phyloP scores from a whole-genome alignment of 176 grass and related monocot genomes.

The Juncus effusus region DNA sequence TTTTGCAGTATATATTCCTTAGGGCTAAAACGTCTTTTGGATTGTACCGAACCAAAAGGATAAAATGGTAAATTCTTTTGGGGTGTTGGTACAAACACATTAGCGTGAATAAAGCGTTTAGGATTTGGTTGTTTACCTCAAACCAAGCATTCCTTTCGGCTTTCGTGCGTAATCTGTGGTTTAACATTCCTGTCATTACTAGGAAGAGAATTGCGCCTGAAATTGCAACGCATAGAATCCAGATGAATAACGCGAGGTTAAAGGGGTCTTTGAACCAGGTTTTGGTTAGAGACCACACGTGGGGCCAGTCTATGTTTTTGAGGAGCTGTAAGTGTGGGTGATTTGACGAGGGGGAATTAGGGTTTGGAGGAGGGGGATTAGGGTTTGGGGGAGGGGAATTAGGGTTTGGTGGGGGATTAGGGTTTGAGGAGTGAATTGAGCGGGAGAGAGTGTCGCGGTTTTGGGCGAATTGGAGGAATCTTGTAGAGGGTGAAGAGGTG shows the following conservation, averaged over 20 bases:
- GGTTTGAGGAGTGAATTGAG: slow-evolving; percentile 54
- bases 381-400: slow-evolving; percentile 36
- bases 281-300: slow-evolving; percentile 45
- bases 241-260: slow-evolving; percentile 70
- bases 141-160: slow-evolving; percentile 59
- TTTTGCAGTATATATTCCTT: slow-evolving; percentile 78
- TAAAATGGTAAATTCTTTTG: slow-evolving; percentile 47
- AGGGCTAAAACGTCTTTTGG: slow-evolving; percentile 38
- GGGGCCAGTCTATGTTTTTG: slow-evolving; percentile 51
- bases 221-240: slow-evolving; percentile 62
- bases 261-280: slow-evolving; percentile 66
- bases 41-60: slow-evolving; percentile 50
- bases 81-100: slow-evolving; percentile 91
- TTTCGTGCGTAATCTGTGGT: slow-evolving; percentile 54
- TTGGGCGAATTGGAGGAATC: slow-evolving; percentile 61
- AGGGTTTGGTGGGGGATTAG: slow-evolving; percentile 10
- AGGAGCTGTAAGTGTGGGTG: slow-evolving; percentile 40
- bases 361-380: slow-evolving; percentile 46
- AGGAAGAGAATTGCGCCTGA: slow-evolving; percentile 55
- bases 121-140: slow-evolving; percentile 85
- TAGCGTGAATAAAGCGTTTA: slow-evolving; percentile 86
- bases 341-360: slow-evolving; percentile 35
- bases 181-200: slow-evolving; percentile 64
- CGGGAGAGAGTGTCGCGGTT: slow-evolving; percentile 74
- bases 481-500: slow-evolving; percentile 56